Base-by-base conservation (phyloP, 2,329 filamentous ascomycete genomes). In the Fusarium armeniacum region DNA sequence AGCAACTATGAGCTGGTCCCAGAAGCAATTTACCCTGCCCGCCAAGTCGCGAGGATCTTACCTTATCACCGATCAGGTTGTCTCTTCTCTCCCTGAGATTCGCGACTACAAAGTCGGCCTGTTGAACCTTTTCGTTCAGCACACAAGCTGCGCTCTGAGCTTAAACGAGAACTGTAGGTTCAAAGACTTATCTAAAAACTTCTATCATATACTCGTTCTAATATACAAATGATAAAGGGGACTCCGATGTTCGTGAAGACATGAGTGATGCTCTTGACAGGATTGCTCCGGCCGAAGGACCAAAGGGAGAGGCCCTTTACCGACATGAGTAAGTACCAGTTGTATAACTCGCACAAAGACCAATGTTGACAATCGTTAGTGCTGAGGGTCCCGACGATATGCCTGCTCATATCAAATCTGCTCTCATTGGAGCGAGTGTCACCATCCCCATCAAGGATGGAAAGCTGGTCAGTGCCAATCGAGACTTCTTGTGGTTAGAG, bases 381-480 rank as follows among this genome's bases (percentile, higher is more conserved):
- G 94, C 91, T 0, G 96, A 97, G 84, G 96, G 96, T 1, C 81
- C 83, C 53, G 96, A 99, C 82, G 96, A 98, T 81, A 98, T 98
- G 93, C 96, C 96, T 88, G 94, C 94, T 62, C 96, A 99, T 80
- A 91, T 99, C 79, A 99, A 99, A 82, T 93, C 91, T 61, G 92
- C 93, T 0, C 83, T 99, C 51, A 86, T 98, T 32, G 96, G 96
- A 16, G 93, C 94, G 6, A 97, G 92, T 73, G 89, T 98, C 4
- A 95, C 90, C 8, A 91, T 99, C 62, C 96, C 96, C 2, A 98
- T 99, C 78, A 91, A 88, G 64, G 90, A 98, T 76, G 96, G 96
- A 40, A 90, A 87, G 73, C 79, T 98, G 77, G 90, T 88, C 76
- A 76, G 85, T 81, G 33, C n/a, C 28, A 30, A 24, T n/a, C 7